Evolutionary conservation across 1,284 basidiomycete genomes (phyloP), one percentile per base, ranked within the genome.

Genomic region (Macrocystidia cucumis): DNA sequence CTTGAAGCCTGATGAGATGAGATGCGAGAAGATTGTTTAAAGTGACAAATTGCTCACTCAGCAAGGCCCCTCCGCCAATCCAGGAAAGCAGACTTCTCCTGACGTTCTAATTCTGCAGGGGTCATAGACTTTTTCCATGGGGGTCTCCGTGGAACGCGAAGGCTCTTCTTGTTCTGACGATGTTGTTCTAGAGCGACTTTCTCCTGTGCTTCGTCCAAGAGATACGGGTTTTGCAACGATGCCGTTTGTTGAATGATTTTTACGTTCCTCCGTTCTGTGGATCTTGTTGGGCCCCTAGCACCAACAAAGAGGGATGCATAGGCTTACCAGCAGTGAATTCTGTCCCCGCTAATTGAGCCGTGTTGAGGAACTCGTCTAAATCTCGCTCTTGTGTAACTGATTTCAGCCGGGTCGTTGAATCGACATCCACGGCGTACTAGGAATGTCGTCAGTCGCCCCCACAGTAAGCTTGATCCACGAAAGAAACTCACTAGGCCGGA

Each of bases 361-460:
- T 97, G 55, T 81, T 95, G 41, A 99, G 63, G 57, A 99, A 98
- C 58, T 95, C 92, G 49, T 98, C 95, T 18, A 99, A 68, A 63
- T 97, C 92, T 40, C 81, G 72, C 63, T 99, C 92, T 59, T 98
- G 95, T 0, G 96, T 99, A 25, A 99, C 82, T 1, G 93, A 97
- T 49, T 84, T 79, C 20, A 98, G 72, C 26, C 80, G 81, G 40
- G 76, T 75, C 7, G 72, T 67, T 9, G 69, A 57, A 40, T 85
- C 84, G 37, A 83, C 47, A 50, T 95, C 90, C 11, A 83, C 82
- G 23, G 77, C 77, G 57, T 88, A 92, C 88, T 93, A 24, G 5
- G 13, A 34, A 37, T 27, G 29, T 23, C n/a, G 17, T 18, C 31
- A 16, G 26, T 16, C 30, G 22, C 27, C 32, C 28, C 25, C 9